These are phyloP conservation scores for Rhodotorula paludigena DNA, from an alignment of 768 basidiomycete species.

Conservation along the genomic window DNA sequence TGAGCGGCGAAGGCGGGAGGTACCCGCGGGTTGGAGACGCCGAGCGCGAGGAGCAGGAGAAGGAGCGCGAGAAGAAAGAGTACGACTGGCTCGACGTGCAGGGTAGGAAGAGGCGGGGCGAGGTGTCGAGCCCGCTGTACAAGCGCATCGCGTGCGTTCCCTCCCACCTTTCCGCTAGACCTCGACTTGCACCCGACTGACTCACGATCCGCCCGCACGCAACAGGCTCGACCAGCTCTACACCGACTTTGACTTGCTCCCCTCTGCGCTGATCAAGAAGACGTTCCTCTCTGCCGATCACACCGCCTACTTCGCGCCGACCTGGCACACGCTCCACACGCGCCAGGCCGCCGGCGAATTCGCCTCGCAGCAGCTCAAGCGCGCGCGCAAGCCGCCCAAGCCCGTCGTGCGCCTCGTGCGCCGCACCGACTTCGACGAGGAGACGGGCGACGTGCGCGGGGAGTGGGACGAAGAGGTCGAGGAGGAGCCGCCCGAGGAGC, in stretches of 20 bases:
- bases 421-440: too few species aligned
- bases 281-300: background rate
- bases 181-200: background rate
- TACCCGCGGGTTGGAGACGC: conserved; percentile 17
- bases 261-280: conserved; percentile 17
- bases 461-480: background rate
- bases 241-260: conserved; percentile 24
- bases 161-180: background rate
- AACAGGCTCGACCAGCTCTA: conserved; percentile 32
- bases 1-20: background rate
- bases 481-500: conserved; percentile 5
- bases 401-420: background rate
- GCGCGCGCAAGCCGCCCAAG: conserved; percentile 10
- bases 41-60: background rate
- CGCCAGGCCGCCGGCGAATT: background rate
- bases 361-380: conserved; percentile 16
- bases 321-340: conserved; percentile 3
- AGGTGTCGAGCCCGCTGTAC: background rate
- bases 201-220: too few species aligned
- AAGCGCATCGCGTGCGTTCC: conserved; percentile 24
- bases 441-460: too few species aligned
- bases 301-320: conserved; percentile 16
- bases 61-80: conserved; percentile 6
- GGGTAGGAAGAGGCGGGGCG: conserved; percentile 1
- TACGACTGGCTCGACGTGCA: conserved; percentile 13